These are phyloP conservation scores for Cardamine resedifolia DNA, from an alignment of 345 rosid genomes.

Conservation along the genomic window DNA sequence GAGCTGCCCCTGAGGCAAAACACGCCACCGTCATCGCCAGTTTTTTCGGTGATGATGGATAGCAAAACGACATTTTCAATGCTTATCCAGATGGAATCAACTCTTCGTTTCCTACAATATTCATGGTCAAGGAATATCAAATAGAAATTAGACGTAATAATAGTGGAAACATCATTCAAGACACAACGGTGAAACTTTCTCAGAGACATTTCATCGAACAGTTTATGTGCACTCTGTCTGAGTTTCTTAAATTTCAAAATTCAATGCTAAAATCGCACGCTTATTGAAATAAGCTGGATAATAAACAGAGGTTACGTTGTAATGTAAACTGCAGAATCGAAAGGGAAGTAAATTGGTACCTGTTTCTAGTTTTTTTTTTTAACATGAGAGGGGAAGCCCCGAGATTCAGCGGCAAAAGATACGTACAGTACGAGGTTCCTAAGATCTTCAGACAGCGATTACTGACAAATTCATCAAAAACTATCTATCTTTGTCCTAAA, in stretches of 20 bases:
- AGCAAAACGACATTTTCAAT: constrained; percentile 54
- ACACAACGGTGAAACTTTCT: neutral
- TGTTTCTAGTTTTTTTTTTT: neutral
- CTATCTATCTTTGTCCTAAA: accelerated
- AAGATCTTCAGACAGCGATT: neutral
- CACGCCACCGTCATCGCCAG: constrained; percentile 59
- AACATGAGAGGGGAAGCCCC: neutral
- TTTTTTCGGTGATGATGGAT: constrained; percentile 64
- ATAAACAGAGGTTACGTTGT: neutral
- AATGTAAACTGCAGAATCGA: neutral
- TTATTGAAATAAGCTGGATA: neutral
- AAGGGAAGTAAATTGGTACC: neutral
- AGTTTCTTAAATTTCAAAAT: neutral
- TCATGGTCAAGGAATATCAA: neutral
- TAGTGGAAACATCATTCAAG: neutral
- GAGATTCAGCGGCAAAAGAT: neutral
- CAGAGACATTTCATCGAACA: constrained; percentile 26
- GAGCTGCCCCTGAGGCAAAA: constrained; percentile 56
- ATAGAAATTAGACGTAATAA: neutral
- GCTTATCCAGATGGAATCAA: neutral
- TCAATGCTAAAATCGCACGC: neutral
- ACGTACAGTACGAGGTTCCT: neutral
- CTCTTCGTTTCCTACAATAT: constrained; percentile 3
- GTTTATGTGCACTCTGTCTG: neutral
- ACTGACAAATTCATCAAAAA: neutral